Evolutionary conservation across 805 yeast species (phyloP), one percentile per base, ranked within the genome.

Genomic region (Wickerhamomyces pijperi): DNA sequence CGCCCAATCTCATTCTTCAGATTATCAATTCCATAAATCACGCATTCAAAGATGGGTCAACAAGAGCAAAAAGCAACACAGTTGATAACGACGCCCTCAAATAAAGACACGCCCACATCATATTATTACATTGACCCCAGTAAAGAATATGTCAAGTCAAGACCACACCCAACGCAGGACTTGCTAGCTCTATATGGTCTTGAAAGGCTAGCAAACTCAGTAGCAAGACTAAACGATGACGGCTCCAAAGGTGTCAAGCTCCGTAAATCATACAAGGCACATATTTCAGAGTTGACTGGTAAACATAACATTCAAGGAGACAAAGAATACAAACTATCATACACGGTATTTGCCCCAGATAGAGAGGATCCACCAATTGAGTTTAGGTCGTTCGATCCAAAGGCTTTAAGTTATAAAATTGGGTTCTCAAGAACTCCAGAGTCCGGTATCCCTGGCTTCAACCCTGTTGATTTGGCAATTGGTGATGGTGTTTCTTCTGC

Each of bases 191-290:
- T 82, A 14, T 92, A 86, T 50, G 78, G 78, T 2, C 60, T 92
- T 32, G 71, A 72, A 32, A 70, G 68, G 2, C 63, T 88, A 13
- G 83, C 95, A 1, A 67, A 73, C 39, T 78, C 94, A 3, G 80
- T 92, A 34, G 95, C 96, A 1, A 72, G 98, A 53, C 71, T 80
- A 11, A 87, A 84, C 51, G 79, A 86, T 2, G 94, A 82, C 51
- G 95, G 96, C 0, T 72, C 92, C 1, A 87, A 84, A 49, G 96
- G 95, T 39, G 87, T 87, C 31, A 92, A 92, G 61, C 70, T 92
- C 40, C 72, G 98, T 50, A 92, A 92, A 60, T 86, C 97, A 0
- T 92, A 92, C 62, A 92, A 92, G 58, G 87, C 88, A 46, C 97
- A 90, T 56, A 82, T 92, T 13, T 68, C 72, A 31, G 97, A 88